Evolutionary conservation across 2,329 filamentous ascomycete species (phyloP), one percentile per base, ranked within the genome.

Genomic region (Penicillium sp.): DNA sequence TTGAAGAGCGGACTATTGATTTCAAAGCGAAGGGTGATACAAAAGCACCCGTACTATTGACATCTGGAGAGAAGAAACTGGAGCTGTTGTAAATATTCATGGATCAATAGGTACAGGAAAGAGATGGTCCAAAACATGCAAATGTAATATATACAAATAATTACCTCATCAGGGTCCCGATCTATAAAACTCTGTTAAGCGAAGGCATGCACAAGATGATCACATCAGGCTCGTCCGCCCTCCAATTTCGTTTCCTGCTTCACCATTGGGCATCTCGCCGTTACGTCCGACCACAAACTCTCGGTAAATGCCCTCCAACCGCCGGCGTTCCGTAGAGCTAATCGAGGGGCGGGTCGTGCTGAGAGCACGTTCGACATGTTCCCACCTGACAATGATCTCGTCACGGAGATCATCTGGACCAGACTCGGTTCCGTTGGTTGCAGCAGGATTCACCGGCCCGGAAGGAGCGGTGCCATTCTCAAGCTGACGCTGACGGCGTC

Each of bases 211-310:
- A 44, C 23, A 19, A 23, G 26, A 14, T 35, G 46, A 62, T 76
- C 66, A 97, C 95, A 98, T 98, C 76, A 99, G 80, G 77, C 92
- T 98, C 67, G 89, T 93, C 71, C 95, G 82, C 14, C 93, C 95
- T 8, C 95, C 95, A 77, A 99, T 87, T 76, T 98, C 95, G 74
- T 88, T 96, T 55, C 89, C 90, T 0, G 90, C 92, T 76, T 98
- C 91, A 1, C 95, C 95, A 75, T 90, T 93, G 59, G 88, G 91
- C 91, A 99, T 92, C 79, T 98, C 93, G 8, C 95, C 95, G 74
- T 93, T 96, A 65, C 95, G 83, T 0, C 92, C 93, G 4, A 91
- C 90, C 0, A 97, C 88, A 80, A 99, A 99, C 77, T 99, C 95
- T 16, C 83, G 81, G 72, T 99, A 99, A 60, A 99, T 97, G 42